Conservation (phyloP, 768 basidiomycete genomes). For the Leccinum aurantiacum region DNA sequence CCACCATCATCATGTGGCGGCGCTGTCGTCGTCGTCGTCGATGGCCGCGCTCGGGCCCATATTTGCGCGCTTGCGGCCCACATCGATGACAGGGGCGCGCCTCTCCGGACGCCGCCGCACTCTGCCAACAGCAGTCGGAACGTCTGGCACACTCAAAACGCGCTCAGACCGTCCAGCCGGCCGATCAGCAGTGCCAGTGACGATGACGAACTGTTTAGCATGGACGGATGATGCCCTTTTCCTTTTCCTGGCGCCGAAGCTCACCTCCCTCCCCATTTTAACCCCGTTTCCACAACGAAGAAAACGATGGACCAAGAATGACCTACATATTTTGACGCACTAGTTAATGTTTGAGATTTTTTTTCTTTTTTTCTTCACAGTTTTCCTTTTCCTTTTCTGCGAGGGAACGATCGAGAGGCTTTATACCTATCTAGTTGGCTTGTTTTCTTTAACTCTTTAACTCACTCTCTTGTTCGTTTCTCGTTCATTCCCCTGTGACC, state of each 20-base stretch:
- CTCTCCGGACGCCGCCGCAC: slow-evolving; percentile 31
- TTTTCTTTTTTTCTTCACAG: not conserved
- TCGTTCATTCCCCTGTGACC: slow-evolving; percentile 6
- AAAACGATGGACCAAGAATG: slow-evolving; percentile 12
- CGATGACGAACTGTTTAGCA: slow-evolving; percentile 69
- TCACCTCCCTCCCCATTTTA: too few relatives aligned
- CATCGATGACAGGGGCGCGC: slow-evolving; percentile 7
- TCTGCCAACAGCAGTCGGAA: slow-evolving; percentile 24
- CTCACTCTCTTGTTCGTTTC: not conserved
- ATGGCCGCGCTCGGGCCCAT: slow-evolving; percentile 46
- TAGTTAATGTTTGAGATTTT: too few relatives aligned
- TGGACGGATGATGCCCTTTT: slow-evolving; percentile 48
- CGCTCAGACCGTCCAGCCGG: slow-evolving; percentile 60
- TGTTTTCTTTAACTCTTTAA: not conserved
- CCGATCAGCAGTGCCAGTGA: slow-evolving; percentile 44
- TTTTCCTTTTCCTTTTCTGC: not conserved
- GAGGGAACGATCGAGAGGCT: too few relatives aligned
- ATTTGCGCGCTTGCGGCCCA: slow-evolving; percentile 46
- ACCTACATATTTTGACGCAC: too few relatives aligned
- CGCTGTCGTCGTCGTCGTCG: slow-evolving; percentile 11
- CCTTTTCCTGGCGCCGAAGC: not conserved
- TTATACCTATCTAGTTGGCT: slow-evolving; percentile 25
- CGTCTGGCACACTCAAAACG: slow-evolving; percentile 36
- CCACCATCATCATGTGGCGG: slow-evolving; percentile 21
- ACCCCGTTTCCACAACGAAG: not conserved